Evolutionary conservation across 2,329 filamentous ascomycete species (phyloP), one percentile per base, ranked within the genome.

Genomic region (Ustulina deusta): DNA sequence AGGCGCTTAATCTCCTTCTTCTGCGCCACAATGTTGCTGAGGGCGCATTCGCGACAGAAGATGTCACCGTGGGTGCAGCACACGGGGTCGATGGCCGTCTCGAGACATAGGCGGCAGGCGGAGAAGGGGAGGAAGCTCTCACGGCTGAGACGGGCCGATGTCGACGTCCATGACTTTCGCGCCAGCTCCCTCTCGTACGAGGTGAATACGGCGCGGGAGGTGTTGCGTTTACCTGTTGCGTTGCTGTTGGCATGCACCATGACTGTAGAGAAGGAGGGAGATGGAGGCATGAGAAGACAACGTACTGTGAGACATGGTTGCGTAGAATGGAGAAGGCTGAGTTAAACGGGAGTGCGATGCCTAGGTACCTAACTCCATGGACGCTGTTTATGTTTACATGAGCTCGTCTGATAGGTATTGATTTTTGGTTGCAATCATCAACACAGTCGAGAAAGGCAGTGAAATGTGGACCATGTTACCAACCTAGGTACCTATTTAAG

Each of bases 91-190:
- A 91, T 88, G 22, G 94, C 92, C 7, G 91, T 87, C 67, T 94
- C 88, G 17, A 98, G 90, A 77, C 95, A 99, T 32, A 99, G 86
- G 61, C 91, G 89, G 82, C 95, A 99, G 25, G 91, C 93, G 61
- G 91, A 93, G 79, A 98, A 97, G 5, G 93, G 91, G 11, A 98
- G 89, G 80, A 97, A 98, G 63, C 93, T 96, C 78, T 98, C 96
- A 76, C 95, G 91, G 25, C 88, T 90, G 38, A 98, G 89, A 60
- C 93, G 92, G n/a, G 94, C 93, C 59, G 91, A 89, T 72, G 91
- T 92, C 9, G 91, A 89, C 73, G 91, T 89, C 94, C 96, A 98
- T 73, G 90, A 89, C 20, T 88, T 87, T 76, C 94, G 93, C 68
- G 97, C 91, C 57, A 95, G 87, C 59, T 88, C 87, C 72, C 96